Conservation (phyloP, 1,284 basidiomycete species). For the Pterula multifida region DNA sequence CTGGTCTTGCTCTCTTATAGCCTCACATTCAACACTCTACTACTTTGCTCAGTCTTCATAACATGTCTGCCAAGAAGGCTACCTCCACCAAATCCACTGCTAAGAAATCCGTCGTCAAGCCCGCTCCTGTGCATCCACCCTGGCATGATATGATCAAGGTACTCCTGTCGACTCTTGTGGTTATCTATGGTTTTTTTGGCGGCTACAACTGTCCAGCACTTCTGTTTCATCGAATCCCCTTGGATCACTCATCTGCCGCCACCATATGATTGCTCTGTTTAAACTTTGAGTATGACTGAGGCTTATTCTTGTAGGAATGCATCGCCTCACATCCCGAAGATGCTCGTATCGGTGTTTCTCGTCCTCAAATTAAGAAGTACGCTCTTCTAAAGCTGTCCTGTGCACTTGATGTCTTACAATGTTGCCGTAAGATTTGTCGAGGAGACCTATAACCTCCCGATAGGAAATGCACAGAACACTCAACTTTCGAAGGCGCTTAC, state of each 20-base stretch:
- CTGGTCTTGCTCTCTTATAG: slow-evolving; percentile 5
- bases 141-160: slow-evolving; percentile 79
- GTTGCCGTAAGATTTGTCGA: slow-evolving; percentile 55
- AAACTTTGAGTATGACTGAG: too few species aligned
- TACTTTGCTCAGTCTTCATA: neutral
- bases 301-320: slow-evolving; percentile 62
- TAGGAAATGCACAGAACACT: slow-evolving; percentile 66
- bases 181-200: neutral
- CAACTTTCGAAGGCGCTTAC: slow-evolving; percentile 78
- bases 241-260: too few species aligned
- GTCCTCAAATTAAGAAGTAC: slow-evolving; percentile 88
- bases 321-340: slow-evolving; percentile 68
- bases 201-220: neutral
- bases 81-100: slow-evolving; percentile 20
- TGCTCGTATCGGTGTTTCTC: slow-evolving; percentile 76
- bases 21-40: neutral
- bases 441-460: slow-evolving; percentile 66
- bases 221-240: neutral
- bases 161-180: slow-evolving; percentile 12
- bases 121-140: slow-evolving; percentile 45
- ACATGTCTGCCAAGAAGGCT: slow-evolving; percentile 26
- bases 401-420: slow-evolving; percentile 7
- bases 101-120: slow-evolving; percentile 28
- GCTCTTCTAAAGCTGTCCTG: slow-evolving; percentile 7
- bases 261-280: too few species aligned